Percentiles rank a stretch among this genome's conserved stretches.
phyloP scores from a whole-genome alignment of 2,329 filamentous ascomycete species.

The Xylariaceae sp. region DNA sequence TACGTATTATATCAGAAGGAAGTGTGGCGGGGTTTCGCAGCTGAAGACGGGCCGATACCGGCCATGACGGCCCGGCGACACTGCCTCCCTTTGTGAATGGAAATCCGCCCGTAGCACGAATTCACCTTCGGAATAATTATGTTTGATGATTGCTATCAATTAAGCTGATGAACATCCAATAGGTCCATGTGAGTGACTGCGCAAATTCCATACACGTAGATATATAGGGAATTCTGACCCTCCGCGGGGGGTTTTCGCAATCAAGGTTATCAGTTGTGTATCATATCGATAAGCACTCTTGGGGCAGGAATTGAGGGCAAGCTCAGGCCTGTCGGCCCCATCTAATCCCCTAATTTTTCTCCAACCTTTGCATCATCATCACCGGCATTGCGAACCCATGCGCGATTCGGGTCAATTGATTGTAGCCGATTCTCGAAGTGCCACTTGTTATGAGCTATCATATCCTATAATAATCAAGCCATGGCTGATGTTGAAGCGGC shows the following conservation, averaged over 20 bases:
- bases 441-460: conserved; percentile 12
- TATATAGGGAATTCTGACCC: conserved; percentile 6
- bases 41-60: no score
- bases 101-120: no score
- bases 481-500: conserved; percentile 31
- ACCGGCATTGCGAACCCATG: conserved; percentile 1
- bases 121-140: no score
- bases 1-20: no score
- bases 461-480: conserved; percentile 12
- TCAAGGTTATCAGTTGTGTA: conserved; percentile 22
- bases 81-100: no score
- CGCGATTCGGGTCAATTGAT: conserved; percentile 2
- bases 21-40: no score
- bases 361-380: conserved; percentile 17
- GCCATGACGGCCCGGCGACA: no score
- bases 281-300: conserved; percentile 24
- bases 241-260: conserved; percentile 8
- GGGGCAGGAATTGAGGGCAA: conserved; percentile 31
- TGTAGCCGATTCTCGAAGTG: conserved; percentile 1
- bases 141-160: no score
- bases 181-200: no score
- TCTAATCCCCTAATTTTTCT: conserved; percentile 30
- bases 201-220: no score
- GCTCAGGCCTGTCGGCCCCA: conserved; percentile 26
- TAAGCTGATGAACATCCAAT: no score